Base-by-base conservation (phyloP, 2,329 filamentous ascomycete species). In the Ophiostoma pallidulum region DNA sequence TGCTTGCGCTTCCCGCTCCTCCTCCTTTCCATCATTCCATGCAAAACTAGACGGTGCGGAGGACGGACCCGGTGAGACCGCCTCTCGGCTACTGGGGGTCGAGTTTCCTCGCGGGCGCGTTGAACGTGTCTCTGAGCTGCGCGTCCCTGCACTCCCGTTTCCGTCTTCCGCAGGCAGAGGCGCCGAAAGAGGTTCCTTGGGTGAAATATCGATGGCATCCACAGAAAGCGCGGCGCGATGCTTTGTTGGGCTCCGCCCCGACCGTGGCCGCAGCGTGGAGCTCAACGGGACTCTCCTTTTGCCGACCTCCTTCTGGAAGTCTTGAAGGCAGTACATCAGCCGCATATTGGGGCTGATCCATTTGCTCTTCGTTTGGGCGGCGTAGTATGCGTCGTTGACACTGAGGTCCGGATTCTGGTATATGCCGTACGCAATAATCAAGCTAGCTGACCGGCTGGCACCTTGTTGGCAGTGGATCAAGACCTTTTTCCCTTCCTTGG, bases 291-390 rank as follows among this genome's bases (percentile, higher is more conserved):
- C 51, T 61, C 67, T 74, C 62, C 69, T 77, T 58, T 71, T 74
- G 1, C 72, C 65, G 3, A 82, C 62, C 41, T 81, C 71, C 58
- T 82, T 82, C 56, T 82, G 79, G 60, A 90, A 91, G 59, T 91
- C 86, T 62, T 90, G 86, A 41, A 94, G 69, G 56, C 87, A 89
- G 72, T 92, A 92, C 74, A 94, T 89, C 55, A 94, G 72, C 56
- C 86, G 86, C 87, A 94, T 94, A 63, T 94, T 94, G 0, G 86
- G 86, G 50, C 86, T 89, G 57, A 94, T 91, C 86, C 87, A 94
- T 59, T 75, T 80, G 63, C 86, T 92, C 66, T 84, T 84, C 46
- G 78, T 74, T 65, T 94, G 88, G 3, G 87, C 86, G 3, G 81
- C 76, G 60, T 88, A 80, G 60, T 92, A 92, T 3, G 86, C 85